Evolutionary conservation across 805 yeast genomes (phyloP), one percentile per base, ranked within the genome.

Genomic region (Sungouiella blattae): DNA sequence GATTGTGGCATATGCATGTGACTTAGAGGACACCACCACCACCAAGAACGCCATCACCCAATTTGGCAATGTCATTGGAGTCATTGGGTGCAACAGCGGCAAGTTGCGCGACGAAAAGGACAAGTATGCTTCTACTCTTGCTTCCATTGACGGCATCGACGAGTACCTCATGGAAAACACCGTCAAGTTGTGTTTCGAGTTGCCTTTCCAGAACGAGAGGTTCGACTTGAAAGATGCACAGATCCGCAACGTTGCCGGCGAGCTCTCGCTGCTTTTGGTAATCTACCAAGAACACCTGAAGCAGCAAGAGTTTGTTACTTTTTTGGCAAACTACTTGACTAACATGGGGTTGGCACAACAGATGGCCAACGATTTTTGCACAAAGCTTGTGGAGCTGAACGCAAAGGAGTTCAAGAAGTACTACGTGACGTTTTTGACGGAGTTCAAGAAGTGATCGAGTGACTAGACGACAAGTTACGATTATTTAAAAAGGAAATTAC

Each of bases 161-260:
- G 79, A 76, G 28, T 76, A 77, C 50, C 71, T 89, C 39, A 76
- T 86, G 58, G 77, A 80, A 33, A 81, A 80, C 45, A 69, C 78
- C 18, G 73, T 88, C 3, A 73, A 81, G 32, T 62, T 86, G 36
- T 70, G 81, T 23, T 84, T 87, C 64, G 89, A 87, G 56, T 65
- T 87, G 31, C 87, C 95, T n/a, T 80, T 86, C 55, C 80, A 83
- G 47, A 74, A 80, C 23, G 73, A 73, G 21, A 73, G 70, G 24
- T 80, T 82, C 49, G 77, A 82, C 51, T 64, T 80, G 32, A 77
- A 78, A 44, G 96, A 88, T 57, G 95, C 95, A 4, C 89, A 86
- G 54, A 77, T 75, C 46, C 73, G 91, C 50, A 71, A 80, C 40
- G 71, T 85, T 25, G 80, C 87, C 1, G 76, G 78, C 45, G 98